Conservation (phyloP, 768 basidiomycete species). For the Termitomyces sp. region DNA sequence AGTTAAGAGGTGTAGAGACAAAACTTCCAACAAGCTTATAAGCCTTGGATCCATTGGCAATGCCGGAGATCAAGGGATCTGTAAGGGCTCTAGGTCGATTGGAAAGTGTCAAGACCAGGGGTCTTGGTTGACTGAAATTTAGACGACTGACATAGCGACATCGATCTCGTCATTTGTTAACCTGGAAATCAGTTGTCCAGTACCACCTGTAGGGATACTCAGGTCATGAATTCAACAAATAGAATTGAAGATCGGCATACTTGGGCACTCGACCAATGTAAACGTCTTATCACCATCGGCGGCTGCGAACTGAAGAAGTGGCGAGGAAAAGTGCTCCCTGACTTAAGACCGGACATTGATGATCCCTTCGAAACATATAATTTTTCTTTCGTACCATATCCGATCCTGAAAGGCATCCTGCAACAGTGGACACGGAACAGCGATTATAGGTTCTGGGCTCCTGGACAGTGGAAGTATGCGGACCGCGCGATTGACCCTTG, state of each 20-base stretch:
- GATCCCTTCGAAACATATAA: background rate
- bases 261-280: slow-evolving; percentile 85
- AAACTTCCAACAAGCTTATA: slow-evolving; percentile 95
- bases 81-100: slow-evolving; percentile 69
- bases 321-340: slow-evolving; percentile 89
- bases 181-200: slow-evolving; percentile 78
- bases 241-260: slow-evolving; percentile 36
- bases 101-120: background rate
- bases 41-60: slow-evolving; percentile 82
- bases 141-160: slow-evolving; percentile 64
- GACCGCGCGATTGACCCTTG: background rate
- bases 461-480: background rate
- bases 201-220: slow-evolving; percentile 58
- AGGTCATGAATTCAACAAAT: background rate
- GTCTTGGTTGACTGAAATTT: background rate
- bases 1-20: slow-evolving; percentile 85
- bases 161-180: slow-evolving; percentile 78
- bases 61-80: slow-evolving; percentile 87
- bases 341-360: slow-evolving; percentile 37
- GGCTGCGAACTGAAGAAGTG: slow-evolving; percentile 81
- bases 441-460: background rate
- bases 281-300: slow-evolving; percentile 72
- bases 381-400: slow-evolving; percentile 38
- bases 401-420: slow-evolving; percentile 40
- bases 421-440: background rate